Conservation (phyloP, 106 monocot species). For the Xerophyta viscosa region DNA sequence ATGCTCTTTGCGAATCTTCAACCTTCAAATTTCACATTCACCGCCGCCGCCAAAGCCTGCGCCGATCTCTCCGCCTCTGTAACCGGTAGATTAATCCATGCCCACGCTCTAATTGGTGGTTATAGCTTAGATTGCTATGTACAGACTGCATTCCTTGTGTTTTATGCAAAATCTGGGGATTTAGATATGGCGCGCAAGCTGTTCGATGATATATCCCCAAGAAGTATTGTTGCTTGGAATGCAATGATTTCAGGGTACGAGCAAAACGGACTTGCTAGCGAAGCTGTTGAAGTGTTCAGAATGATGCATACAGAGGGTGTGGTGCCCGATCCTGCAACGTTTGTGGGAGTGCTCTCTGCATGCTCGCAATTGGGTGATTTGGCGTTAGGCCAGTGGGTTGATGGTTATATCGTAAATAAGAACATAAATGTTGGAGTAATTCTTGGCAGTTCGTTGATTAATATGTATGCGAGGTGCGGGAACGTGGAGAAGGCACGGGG, state of each 20-base stretch:
- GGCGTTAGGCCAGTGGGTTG: constrained; percentile 28
- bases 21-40: constrained; percentile 49
- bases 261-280: constrained; percentile 45
- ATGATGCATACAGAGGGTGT: constrained; percentile 14
- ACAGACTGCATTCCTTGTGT: constrained; percentile 32
- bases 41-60: constrained; percentile 41
- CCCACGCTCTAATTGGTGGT: constrained; percentile 23
- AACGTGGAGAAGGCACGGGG: constrained; percentile 25
- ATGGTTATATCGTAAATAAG: constrained; percentile 17
- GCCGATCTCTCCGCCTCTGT: constrained; percentile 21
- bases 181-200: constrained; percentile 25
- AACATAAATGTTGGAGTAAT: constrained; percentile 14
- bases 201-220: constrained; percentile 39
- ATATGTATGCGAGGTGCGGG: constrained; percentile 52
- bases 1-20: constrained; percentile 17
- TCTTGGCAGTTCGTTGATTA: constrained; percentile 36
- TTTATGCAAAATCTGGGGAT: constrained; percentile 36
- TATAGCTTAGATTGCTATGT: constrained; percentile 28
- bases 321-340: constrained; percentile 37
- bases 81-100: constrained; percentile 25
- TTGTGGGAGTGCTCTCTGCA: constrained; percentile 38
- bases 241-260: constrained; percentile 54
- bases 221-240: constrained; percentile 47
- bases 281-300: constrained; percentile 25
- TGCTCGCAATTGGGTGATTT: constrained; percentile 38